phyloP scores from a whole-genome alignment of 441 rosid genomes.

The Populus hybrid region DNA sequence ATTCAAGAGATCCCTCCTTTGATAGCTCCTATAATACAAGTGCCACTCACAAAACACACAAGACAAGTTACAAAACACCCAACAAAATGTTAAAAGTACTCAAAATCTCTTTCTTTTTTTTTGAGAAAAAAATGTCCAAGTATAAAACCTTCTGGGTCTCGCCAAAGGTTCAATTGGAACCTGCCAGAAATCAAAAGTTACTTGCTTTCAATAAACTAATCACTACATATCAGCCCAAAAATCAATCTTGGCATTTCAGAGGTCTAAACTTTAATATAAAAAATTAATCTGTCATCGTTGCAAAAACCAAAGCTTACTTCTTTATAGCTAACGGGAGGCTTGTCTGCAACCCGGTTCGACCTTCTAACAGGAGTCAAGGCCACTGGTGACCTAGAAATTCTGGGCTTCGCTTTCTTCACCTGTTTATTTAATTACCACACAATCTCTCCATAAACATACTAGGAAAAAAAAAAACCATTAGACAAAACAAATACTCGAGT shows the following conservation, averaged over 20 bases:
- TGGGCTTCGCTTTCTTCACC: slow-evolving; percentile 42
- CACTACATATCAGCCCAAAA: neutral
- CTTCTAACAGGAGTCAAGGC: slow-evolving; percentile 47
- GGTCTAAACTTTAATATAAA: neutral
- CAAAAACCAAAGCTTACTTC: slow-evolving; percentile 38
- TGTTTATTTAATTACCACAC: neutral
- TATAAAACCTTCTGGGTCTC: slow-evolving; percentile 51
- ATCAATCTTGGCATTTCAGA: neutral
- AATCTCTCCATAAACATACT: neutral
- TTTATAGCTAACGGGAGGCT: slow-evolving; percentile 62
- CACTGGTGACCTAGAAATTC: slow-evolving; percentile 21
- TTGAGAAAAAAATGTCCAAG: neutral
- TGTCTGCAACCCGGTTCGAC: slow-evolving; percentile 53
- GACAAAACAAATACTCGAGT: neutral
- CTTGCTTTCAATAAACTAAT: neutral
- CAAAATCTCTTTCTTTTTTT: neutral
- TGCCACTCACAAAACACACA: slow-evolving; percentile 4
- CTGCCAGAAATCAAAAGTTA: slow-evolving; percentile 34
- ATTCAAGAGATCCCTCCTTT: slow-evolving; percentile 43
- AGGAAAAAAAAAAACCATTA: neutral
- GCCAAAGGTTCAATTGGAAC: slow-evolving; percentile 33
- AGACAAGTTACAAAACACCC: neutral
- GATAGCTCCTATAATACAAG: slow-evolving; percentile 33
- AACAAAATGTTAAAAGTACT: neutral
- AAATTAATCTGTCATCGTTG: neutral